Base-by-base conservation (phyloP, 2,329 filamentous ascomycete species). In the Macrophomina tecta region DNA sequence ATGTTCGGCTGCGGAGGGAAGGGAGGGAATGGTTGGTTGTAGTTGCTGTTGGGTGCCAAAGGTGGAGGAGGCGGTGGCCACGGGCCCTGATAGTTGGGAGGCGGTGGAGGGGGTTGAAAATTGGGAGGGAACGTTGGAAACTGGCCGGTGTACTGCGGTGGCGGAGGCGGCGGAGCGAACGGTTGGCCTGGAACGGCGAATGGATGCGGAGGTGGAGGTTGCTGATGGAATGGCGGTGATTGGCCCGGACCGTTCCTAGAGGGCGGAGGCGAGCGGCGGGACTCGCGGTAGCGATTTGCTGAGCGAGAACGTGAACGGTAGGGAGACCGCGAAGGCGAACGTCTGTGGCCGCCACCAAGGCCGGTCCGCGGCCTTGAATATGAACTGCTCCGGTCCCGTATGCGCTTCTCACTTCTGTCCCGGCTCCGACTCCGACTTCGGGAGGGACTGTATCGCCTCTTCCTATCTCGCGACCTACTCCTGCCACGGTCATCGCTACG, bases 51-150 rank as follows among this genome's bases (percentile, higher is more conserved):
- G 4, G 64, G 34, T 16, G 30, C 42, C 55, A 66, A 52, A 14
- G 64, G 64, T 14, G 64, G 64, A 7, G 65, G 55, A 1, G 67
- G 62, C 34, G 67, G 67, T 14, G 67, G 67, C 67, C 67, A 68
- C 32, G 58, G 49, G 3, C 67, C 67, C 46, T 55, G 66, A 28
- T 66, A 68, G 38, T 66, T 68, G 28, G 49, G 61, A 6, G 53
- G 66, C 2, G 67, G 63, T 7, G 63, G 67, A n/a, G 67, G 60
- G 36, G 64, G 64, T 16, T 36, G 46, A 5, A 49, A 49, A 11
- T 45, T 45, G 5, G 18, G 58, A 30, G 48, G 52, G 12, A 53
- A 61, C 18, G 14, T 18, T 46, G 56, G 58, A 18, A 67, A 67
- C 9, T 61, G 55, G 28, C 52, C 64, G 16, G 64, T 18, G 11